Percentiles rank a stretch among this genome's conserved stretches.
Evolutionary conservation across 208 protist genomes (phyloP).

Genomic region (Lotmaria passim): DNA sequence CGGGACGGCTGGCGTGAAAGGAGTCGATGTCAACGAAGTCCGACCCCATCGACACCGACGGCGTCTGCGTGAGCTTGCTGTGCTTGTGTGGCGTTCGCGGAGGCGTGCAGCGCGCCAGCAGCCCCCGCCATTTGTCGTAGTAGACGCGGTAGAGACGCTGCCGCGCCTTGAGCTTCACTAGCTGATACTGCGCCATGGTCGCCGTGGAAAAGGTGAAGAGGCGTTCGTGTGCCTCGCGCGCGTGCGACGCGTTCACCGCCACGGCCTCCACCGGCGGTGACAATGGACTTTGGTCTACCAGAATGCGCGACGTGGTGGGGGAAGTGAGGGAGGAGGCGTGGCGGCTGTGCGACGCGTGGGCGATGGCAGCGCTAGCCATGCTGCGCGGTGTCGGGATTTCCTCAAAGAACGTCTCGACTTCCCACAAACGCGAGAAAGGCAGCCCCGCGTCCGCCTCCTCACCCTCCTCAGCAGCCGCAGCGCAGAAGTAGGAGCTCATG

Average conservation of each 20-base stretch:
- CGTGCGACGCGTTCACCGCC: constrained; percentile 14
- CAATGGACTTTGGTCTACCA: background rate
- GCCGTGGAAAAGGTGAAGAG: constrained; percentile 32
- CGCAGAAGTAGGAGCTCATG: constrained; percentile 22
- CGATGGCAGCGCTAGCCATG: background rate
- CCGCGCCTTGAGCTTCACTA: constrained; percentile 43
- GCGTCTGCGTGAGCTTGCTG: constrained; percentile 1
- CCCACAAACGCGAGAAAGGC: background rate
- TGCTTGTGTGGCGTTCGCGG: background rate
- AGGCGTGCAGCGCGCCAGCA: background rate
- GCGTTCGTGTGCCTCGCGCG: constrained; percentile 6
- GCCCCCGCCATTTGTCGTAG: constrained; percentile 51
- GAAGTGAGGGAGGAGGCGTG: background rate
- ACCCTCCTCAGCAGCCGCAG: background rate
- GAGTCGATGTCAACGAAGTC: constrained; percentile 33
- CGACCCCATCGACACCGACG: constrained; percentile 4
- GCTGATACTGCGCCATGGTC: constrained; percentile 42
- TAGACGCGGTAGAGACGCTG: constrained; percentile 51
- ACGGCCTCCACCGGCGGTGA: constrained; percentile 5
- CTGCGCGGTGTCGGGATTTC: background rate
- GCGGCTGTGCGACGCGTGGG: background rate
- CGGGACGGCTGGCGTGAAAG: constrained; percentile 19
- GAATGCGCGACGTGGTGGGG: background rate
- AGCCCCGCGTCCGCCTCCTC: background rate
- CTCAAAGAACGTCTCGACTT: background rate